phyloP scores from a whole-genome alignment of 176 grass and related monocot genomes.

The Pharus latifolius region DNA sequence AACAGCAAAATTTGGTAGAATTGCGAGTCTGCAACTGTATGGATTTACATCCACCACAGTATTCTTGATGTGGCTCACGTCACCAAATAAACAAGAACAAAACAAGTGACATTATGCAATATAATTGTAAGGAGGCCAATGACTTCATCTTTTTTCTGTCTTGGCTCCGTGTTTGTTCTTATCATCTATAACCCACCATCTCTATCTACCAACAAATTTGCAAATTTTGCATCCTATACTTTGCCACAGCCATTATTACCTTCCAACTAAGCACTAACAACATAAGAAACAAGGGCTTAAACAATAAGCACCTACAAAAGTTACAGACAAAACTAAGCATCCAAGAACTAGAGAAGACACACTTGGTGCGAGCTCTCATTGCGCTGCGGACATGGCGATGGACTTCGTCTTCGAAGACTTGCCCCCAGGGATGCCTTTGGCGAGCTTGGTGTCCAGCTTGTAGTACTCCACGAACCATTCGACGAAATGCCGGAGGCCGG shows the following conservation, averaged over 20 bases:
- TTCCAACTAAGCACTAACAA: constrained; percentile 19
- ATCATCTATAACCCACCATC: constrained; percentile 37
- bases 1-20: constrained; percentile 3
- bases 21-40: not conserved
- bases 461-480: constrained; percentile 82
- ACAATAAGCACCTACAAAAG: constrained; percentile 28
- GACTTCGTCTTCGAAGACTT: constrained; percentile 36
- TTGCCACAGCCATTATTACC: constrained; percentile 26
- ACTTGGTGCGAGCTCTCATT: constrained; percentile 28
- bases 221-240: constrained; percentile 22
- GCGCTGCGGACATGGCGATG: constrained; percentile 23
- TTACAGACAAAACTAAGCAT: constrained; percentile 22
- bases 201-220: constrained; percentile 25
- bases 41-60: not conserved
- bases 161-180: constrained; percentile 45
- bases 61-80: constrained; percentile 15
- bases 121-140: constrained; percentile 34
- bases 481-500: constrained; percentile 75
- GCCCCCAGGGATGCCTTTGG: not conserved
- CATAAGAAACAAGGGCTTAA: constrained; percentile 19
- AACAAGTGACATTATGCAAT: constrained; percentile 17
- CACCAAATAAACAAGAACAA: constrained; percentile 25
- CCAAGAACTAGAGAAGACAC: constrained; percentile 39
- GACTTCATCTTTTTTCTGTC: constrained; percentile 54
- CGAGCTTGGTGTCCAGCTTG: constrained; percentile 41